A percentile compares a stretch with the other conserved stretches of the same genome.
These are phyloP conservation scores for Colletotrichum camelliae DNA, from an alignment of 2,329 filamentous ascomycete species.

Conservation along the genomic window DNA sequence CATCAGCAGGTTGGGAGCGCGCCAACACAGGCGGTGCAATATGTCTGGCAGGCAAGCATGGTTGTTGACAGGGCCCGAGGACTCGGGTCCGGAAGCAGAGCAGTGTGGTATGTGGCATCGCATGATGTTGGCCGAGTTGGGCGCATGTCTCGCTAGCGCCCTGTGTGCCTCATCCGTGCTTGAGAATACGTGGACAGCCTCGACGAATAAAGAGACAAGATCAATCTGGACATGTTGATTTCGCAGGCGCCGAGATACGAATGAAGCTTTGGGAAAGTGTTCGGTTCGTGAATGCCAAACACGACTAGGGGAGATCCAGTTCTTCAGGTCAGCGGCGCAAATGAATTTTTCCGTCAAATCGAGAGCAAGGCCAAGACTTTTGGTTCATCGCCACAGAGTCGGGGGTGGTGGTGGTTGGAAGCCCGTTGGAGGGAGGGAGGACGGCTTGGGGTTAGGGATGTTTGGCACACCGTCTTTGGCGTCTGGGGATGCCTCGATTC, in stretches of 20 bases:
- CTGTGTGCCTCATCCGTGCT: background rate
- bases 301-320: background rate
- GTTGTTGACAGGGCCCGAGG: conserved; percentile 3
- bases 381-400: background rate
- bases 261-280: background rate
- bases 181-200: background rate
- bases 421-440: background rate
- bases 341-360: conserved; percentile 21
- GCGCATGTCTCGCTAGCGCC: background rate
- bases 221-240: background rate
- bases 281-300: background rate
- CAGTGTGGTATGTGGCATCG: conserved; percentile 7
- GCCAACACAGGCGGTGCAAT: background rate
- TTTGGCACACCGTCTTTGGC: background rate
- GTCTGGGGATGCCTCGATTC: background rate
- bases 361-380: conserved; percentile 1
- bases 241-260: background rate
- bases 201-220: background rate
- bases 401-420: background rate
- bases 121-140: conserved; percentile 6
- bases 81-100: conserved; percentile 8
- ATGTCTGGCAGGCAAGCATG: background rate
- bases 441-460: background rate
- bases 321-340: conserved; percentile 8
- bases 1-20: background rate